Evolutionary conservation across 768 basidiomycete species (phyloP).

Genomic region (Lyophyllum semitale): DNA sequence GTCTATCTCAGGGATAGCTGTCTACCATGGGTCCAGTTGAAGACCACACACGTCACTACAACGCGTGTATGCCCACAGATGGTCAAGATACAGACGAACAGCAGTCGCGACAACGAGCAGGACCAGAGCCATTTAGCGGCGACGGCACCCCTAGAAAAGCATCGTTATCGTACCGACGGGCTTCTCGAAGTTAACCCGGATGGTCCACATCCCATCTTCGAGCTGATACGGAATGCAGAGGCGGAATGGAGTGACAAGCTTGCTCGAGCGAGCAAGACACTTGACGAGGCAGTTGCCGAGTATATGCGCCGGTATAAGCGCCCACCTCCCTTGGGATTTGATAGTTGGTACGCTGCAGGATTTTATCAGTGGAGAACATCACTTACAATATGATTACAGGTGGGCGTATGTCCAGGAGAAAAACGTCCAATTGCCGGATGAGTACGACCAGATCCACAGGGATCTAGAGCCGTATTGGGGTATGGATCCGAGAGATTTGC

Average conservation of each 20-base stretch:
- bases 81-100: neutral
- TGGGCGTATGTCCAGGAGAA: slow-evolving; percentile 58
- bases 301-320: slow-evolving; percentile 76
- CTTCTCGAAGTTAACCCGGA: slow-evolving; percentile 40
- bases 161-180: slow-evolving; percentile 39
- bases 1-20: slow-evolving; percentile 12
- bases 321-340: slow-evolving; percentile 83
- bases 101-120: no score
- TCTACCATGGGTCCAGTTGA: no score
- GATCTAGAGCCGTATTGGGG: slow-evolving; percentile 86
- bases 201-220: slow-evolving; percentile 73
- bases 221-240: slow-evolving; percentile 75
- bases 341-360: slow-evolving; percentile 68
- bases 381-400: slow-evolving; percentile 22
- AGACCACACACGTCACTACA: slow-evolving; percentile 14
- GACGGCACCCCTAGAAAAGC: slow-evolving; percentile 22
- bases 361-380: neutral
- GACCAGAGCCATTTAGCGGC: neutral
- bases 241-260: slow-evolving; percentile 61
- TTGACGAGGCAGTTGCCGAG: slow-evolving; percentile 75
- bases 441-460: slow-evolving; percentile 71
- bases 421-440: slow-evolving; percentile 76
- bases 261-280: slow-evolving; percentile 67
- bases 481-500: slow-evolving; percentile 44
- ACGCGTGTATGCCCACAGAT: slow-evolving; percentile 14